Conservation (phyloP, 768 basidiomycete species). For the Pholiota microspora region DNA sequence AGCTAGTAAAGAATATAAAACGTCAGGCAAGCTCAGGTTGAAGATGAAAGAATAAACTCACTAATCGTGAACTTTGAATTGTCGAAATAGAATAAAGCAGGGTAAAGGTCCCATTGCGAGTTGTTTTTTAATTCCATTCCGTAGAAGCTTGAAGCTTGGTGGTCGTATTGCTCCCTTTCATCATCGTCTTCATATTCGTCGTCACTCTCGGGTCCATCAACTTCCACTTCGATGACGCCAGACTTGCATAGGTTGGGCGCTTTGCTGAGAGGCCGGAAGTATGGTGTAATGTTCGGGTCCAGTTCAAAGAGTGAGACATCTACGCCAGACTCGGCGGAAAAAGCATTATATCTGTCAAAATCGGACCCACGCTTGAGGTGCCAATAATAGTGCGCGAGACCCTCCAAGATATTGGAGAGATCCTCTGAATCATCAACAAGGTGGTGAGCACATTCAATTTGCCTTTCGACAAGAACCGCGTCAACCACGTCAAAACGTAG, state of each 20-base stretch:
- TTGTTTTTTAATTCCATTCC: not conserved
- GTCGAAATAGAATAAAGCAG: conserved; percentile 2
- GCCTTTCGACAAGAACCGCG: not conserved
- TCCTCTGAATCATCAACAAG: not conserved
- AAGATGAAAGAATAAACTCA: not conserved
- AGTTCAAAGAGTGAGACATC: not conserved
- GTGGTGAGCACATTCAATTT: not conserved
- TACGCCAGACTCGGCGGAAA: too few species aligned
- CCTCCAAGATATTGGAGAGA: not conserved
- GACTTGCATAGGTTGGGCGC: not conserved
- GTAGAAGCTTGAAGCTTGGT: not conserved
- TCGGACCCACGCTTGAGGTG: not conserved
- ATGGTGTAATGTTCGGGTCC: not conserved
- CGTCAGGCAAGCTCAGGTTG: not conserved
- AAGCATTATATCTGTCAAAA: too few species aligned
- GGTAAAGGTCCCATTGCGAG: not conserved
- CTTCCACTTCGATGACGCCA: not conserved
- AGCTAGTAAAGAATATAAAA: not conserved
- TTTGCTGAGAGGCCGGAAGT: not conserved
- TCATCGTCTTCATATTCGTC: not conserved
- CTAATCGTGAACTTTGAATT: not conserved
- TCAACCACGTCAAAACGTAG: conserved; percentile 1
- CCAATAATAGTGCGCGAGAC: conserved; percentile 2
- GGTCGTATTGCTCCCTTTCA: not conserved
- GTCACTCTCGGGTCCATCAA: not conserved